Evolutionary conservation across 805 yeast genomes (phyloP).

Genomic region (Zygotorulaspora sp.): DNA sequence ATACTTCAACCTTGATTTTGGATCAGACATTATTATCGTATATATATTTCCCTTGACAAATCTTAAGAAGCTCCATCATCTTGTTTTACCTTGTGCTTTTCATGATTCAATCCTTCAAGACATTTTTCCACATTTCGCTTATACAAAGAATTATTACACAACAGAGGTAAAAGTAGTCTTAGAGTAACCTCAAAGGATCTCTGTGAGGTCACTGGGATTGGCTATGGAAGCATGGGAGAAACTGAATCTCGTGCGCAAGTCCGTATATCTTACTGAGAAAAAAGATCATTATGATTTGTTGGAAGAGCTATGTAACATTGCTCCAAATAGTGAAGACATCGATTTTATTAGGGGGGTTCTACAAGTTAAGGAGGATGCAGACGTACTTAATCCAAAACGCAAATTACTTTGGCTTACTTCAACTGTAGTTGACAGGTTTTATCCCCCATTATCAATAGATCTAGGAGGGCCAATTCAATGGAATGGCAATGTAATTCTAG

Average conservation of each 20-base stretch:
- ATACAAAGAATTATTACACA: background rate
- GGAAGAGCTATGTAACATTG: conserved; percentile 4
- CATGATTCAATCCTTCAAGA: too few species aligned
- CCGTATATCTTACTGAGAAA: conserved; percentile 7
- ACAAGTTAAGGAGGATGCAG: conserved; percentile 14
- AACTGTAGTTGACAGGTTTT: conserved; percentile 13
- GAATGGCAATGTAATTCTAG: conserved; percentile 12
- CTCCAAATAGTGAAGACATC: conserved; percentile 14
- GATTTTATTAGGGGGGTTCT: conserved; percentile 14
- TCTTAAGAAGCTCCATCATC: too few species aligned
- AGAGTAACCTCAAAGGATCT: background rate
- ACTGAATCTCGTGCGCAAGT: conserved; percentile 9
- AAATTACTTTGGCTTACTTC: conserved; percentile 29
- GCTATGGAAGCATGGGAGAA: conserved; percentile 12
- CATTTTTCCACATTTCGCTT: background rate
- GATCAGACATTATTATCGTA: conserved; percentile 3
- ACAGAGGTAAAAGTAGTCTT: too few species aligned
- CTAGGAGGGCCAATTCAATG: conserved; percentile 22
- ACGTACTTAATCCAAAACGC: conserved; percentile 7
- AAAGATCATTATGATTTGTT: conserved; percentile 2
- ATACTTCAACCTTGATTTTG: conserved; percentile 10
- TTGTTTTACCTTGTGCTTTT: too few species aligned
- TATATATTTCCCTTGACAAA: too few species aligned
- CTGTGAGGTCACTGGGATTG: background rate
- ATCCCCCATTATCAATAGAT: conserved; percentile 26